Evolutionary conservation across 176 grass and related monocot genomes (phyloP).

Genomic region (Lolium rigidum): DNA sequence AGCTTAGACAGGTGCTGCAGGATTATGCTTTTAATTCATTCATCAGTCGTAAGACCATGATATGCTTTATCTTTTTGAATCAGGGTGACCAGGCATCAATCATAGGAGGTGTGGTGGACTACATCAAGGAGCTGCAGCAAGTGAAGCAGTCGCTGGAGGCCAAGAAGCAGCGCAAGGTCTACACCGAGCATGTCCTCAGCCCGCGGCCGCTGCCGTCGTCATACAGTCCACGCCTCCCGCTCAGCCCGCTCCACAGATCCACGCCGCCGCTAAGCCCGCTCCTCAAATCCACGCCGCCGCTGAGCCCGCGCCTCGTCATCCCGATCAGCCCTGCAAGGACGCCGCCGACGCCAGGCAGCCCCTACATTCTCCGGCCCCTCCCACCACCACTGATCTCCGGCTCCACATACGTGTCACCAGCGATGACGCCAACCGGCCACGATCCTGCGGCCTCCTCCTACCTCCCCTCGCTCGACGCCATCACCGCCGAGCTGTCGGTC

Average conservation of each 20-base stretch:
- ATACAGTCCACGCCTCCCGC: constrained; percentile 50
- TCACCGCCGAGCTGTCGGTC: constrained; percentile 45
- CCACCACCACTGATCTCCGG: neutral
- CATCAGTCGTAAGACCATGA: neutral
- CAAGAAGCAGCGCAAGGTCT: constrained; percentile 87
- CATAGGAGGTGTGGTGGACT: constrained; percentile 93
- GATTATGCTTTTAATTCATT: neutral
- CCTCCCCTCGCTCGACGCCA: constrained; percentile 48
- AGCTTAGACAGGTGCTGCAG: neutral
- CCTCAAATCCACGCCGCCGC: constrained; percentile 50
- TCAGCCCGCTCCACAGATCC: constrained; percentile 54
- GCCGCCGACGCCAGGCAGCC: constrained; percentile 70
- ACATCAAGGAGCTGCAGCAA: constrained; percentile 96
- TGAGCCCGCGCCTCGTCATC: constrained; percentile 51
- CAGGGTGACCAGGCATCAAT: constrained; percentile 96
- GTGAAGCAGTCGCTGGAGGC: constrained; percentile 79
- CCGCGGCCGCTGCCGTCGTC: constrained; percentile 49
- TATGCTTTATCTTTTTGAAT: neutral
- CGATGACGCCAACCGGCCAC: constrained; percentile 36
- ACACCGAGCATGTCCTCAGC: constrained; percentile 60
- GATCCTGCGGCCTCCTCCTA: constrained; percentile 21
- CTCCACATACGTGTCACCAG: constrained; percentile 42
- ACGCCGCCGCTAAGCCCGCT: constrained; percentile 40
- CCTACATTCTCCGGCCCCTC: constrained; percentile 56
- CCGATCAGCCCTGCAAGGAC: constrained; percentile 82